Evolutionary conservation across 1,284 basidiomycete species (phyloP).

Genomic region (Puccinia triticina): DNA sequence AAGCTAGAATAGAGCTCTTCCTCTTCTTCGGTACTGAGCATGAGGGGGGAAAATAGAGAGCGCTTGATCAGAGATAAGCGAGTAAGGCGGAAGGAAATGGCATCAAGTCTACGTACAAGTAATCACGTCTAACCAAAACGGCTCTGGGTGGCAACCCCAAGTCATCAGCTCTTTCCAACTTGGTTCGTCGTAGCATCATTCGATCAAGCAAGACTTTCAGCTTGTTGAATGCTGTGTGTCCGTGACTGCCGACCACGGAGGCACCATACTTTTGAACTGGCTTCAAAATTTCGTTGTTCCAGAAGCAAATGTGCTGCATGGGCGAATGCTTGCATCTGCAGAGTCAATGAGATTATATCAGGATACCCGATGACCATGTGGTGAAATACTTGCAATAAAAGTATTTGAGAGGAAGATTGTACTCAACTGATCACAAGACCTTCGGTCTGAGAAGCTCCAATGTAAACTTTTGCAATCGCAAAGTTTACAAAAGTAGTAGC

Average conservation of each 20-base stretch:
- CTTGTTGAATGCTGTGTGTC: conserved; percentile 48
- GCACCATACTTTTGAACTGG: conserved; percentile 79
- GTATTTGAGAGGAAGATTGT: neutral
- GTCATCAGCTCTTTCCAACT: conserved; percentile 94
- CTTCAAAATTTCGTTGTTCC: conserved; percentile 90
- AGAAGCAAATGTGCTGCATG: conserved; percentile 82
- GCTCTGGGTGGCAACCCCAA: conserved; percentile 94
- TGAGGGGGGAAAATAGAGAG: neutral
- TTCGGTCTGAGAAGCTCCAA: conserved; percentile 83
- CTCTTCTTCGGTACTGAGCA: conserved; percentile 49
- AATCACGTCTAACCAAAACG: conserved; percentile 83
- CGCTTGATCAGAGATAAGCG: neutral
- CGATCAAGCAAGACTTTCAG: conserved; percentile 68
- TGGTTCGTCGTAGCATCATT: conserved; percentile 80
- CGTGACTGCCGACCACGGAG: conserved; percentile 53
- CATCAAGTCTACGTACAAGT: conserved; percentile 78
- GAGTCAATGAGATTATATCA: neutral
- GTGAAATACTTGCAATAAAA: neutral
- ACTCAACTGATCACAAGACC: conserved; percentile 75
- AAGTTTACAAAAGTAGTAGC: conserved; percentile 49
- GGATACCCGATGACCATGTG: neutral
- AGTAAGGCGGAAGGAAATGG: conserved; percentile 65
- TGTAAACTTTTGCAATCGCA: conserved; percentile 83
- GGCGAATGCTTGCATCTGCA: conserved; percentile 69
- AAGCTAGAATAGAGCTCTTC: conserved; percentile 76